Evolutionary conservation across 768 basidiomycete species (phyloP), one percentile per base, ranked within the genome.

Genomic region (Agaricus blazei): DNA sequence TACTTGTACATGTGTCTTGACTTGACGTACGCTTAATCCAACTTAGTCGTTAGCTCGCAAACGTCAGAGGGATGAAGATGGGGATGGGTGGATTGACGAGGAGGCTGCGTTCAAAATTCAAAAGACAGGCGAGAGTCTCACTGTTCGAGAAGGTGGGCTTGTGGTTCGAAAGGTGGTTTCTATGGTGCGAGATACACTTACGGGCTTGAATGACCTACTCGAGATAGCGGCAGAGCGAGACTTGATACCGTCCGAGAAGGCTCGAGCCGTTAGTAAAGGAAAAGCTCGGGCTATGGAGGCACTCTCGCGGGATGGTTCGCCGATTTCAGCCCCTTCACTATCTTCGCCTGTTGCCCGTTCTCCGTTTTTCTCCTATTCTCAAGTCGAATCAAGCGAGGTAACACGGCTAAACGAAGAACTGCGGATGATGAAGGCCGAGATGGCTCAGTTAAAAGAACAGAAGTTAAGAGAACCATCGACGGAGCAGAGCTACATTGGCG

Each of bases 151-250:
- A 54, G 52, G 52, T 28, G 52, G 52, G 1, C 26, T 47, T 8
- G 52, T 54, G 36, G 52, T 54, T 15, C 34, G 52, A 15, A 54
- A 54, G 31, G 52, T 54, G 15, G 52, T 54, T 40, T 54, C 52
- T 8, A 54, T 54, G 52, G 52, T 54, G 24, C 44, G 52, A n/a
- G 52, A 54, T 48, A 54, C 52, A 4, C 19, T 54, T 24, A 48
- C 54, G 5, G 54, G 54, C 1, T 24, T 55, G n/a, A 55, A 55
- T 15, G 54, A 55, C 15, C 28, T 55, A 2, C 28, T 55, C 38
- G 54, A 55, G 54, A 55, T 55, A 41, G 54, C 54, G 9, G 54
- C 29, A 23, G 54, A 55, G 9, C 37, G 42, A 15, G 54, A 55
- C 3, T 38, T 55, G 3, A 55, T 55, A 55, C 54, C 54, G 3